Percentiles rank a stretch among this genome's conserved stretches.
phyloP scores from a whole-genome alignment of 345 rosid genomes.

The Ceriops zippeliana region DNA sequence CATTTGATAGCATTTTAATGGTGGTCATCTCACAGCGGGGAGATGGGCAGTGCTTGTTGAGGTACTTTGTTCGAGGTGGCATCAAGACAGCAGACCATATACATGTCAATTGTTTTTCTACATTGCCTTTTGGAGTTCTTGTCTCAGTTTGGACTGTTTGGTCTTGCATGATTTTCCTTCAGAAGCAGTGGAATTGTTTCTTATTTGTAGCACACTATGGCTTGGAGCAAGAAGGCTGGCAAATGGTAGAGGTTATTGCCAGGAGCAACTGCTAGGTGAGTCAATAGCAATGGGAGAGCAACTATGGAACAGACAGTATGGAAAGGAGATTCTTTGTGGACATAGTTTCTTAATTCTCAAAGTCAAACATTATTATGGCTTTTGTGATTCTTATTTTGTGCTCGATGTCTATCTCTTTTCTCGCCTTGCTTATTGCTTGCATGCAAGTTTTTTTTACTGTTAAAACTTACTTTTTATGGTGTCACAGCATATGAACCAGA shows the following conservation, averaged over 20 bases:
- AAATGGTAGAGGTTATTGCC: slow-evolving; percentile 23
- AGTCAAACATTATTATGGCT: neutral
- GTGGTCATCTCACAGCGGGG: slow-evolving; percentile 66
- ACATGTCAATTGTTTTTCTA: slow-evolving; percentile 14
- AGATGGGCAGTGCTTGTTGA: slow-evolving; percentile 41
- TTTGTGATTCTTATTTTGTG: neutral
- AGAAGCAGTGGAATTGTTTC: slow-evolving; percentile 22
- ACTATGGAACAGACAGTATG: slow-evolving; percentile 6
- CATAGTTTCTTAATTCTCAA: slow-evolving; percentile 7
- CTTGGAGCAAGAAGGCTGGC: slow-evolving; percentile 40
- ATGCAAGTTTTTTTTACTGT: neutral
- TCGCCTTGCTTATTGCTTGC: neutral
- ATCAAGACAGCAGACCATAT: slow-evolving; percentile 52
- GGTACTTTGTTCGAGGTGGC: slow-evolving; percentile 47
- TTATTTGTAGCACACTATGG: slow-evolving; percentile 37
- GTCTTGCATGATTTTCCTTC: slow-evolving; percentile 38
- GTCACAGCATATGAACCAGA: no score
- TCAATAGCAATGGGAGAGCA: slow-evolving; percentile 12
- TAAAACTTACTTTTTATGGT: neutral
- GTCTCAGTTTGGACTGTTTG: slow-evolving; percentile 37
- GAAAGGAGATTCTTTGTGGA: neutral
- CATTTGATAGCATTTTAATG: slow-evolving; percentile 38
- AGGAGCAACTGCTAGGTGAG: slow-evolving; percentile 27
- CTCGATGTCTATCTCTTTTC: neutral
- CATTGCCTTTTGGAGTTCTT: slow-evolving; percentile 41